Percentiles rank a stretch among this genome's conserved stretches.
These are phyloP conservation scores for Austroboletus festivus DNA, from an alignment of 768 basidiomycete genomes.

Conservation along the genomic window DNA sequence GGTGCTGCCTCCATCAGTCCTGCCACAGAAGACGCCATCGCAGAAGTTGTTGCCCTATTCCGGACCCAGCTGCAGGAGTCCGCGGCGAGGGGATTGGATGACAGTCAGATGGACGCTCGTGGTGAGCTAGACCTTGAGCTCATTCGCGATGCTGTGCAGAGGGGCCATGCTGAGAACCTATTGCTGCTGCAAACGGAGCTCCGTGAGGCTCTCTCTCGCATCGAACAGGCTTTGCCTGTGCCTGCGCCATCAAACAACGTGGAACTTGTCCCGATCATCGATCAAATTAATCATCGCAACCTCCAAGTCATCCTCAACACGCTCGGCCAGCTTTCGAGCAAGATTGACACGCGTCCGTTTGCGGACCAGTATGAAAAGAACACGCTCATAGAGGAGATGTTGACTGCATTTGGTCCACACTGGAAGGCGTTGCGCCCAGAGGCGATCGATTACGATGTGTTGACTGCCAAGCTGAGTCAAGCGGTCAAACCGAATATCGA, in stretches of 20 bases:
- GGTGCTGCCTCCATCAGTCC: constrained; percentile 36
- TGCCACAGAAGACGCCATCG: constrained; percentile 58
- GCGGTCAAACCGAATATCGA: constrained; percentile 88
- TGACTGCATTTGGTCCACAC: constrained; percentile 55
- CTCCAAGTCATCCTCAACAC: constrained; percentile 58
- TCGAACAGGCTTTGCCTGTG: constrained; percentile 29
- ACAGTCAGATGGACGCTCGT: constrained; percentile 65
- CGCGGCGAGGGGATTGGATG: constrained; percentile 53
- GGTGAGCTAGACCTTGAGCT: constrained; percentile 79
- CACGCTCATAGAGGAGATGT: constrained; percentile 57
- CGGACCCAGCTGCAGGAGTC: constrained; percentile 65
- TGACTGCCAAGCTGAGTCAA: constrained; percentile 73
- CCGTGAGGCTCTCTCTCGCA: constrained; percentile 44
- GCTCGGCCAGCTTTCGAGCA: constrained; percentile 45
- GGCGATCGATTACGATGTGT: constrained; percentile 71
- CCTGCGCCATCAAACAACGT: constrained; percentile 14
- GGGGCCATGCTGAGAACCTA: constrained; percentile 62
- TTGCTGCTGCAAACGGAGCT: constrained; percentile 58
- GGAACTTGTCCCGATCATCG: constrained; percentile 47
- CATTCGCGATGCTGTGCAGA: constrained; percentile 65
- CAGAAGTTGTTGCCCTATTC: constrained; percentile 66
- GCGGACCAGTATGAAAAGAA: constrained; percentile 50
- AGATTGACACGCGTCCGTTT: constrained; percentile 34
- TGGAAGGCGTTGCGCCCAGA: constrained; percentile 61
- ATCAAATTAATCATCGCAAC: constrained; percentile 56